Conservation (phyloP, 768 basidiomycete genomes). For the Kwoniella bestiolae region DNA sequence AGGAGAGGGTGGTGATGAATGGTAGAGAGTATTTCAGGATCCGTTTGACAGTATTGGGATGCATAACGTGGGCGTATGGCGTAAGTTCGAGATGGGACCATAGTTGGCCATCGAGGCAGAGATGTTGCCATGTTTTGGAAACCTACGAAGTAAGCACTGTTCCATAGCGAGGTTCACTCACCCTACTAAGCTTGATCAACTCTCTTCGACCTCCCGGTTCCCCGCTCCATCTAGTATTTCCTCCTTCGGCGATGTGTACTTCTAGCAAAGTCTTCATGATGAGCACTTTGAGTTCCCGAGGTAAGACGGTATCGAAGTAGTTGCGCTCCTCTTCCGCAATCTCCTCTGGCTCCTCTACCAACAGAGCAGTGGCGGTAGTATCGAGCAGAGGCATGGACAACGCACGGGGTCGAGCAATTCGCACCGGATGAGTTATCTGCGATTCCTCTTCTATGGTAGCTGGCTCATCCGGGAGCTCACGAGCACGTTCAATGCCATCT, state of each 20-base stretch:
- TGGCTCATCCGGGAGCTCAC: too few relatives aligned
- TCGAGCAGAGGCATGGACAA: constrained; percentile 10
- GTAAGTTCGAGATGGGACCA: constrained; percentile 37
- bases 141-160: constrained; percentile 29
- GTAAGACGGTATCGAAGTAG: constrained; percentile 36
- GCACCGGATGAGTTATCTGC: background rate
- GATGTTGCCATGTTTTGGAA: constrained; percentile 38
- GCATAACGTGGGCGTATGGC: constrained; percentile 26
- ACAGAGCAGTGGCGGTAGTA: background rate
- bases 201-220: constrained; percentile 35
- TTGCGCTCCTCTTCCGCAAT: constrained; percentile 2
- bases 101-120: constrained; percentile 49
- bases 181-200: constrained; percentile 41
- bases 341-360: background rate
- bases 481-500: too few relatives aligned
- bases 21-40: constrained; percentile 24
- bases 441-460: too few relatives aligned
- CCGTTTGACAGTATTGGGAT: constrained; percentile 25
- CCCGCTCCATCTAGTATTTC: constrained; percentile 31
- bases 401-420: constrained; percentile 2
- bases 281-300: constrained; percentile 38
- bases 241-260: background rate
- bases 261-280: constrained; percentile 29
- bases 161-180: constrained; percentile 19
- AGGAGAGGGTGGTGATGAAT: constrained; percentile 29